Base-by-base conservation (phyloP, 2,329 filamentous ascomycete genomes). In the Pyricularia grisea region DNA sequence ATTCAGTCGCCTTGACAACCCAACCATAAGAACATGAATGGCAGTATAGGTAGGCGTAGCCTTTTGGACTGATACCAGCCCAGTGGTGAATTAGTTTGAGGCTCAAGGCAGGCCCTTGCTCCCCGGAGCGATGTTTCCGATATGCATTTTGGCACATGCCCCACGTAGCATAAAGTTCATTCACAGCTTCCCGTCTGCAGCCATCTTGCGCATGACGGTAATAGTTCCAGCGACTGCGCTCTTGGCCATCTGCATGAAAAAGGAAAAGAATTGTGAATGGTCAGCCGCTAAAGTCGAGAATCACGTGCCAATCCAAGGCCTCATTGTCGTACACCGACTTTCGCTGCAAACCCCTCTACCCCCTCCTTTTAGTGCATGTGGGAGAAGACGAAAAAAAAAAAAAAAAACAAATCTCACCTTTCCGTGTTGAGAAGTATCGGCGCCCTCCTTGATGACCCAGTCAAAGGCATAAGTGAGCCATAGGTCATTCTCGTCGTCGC, bases 391-490 rank as follows among this genome's bases (percentile, higher is more conserved):
- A 5, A 9, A 20, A 9, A 58, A 58, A 4, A 58, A 23, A n/a
- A 58, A n/a, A 58, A 25, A 58, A n/a, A 12, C 23, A 58, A 58
- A 9, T 4, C n/a, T 61, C 9, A 27, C 58, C 23, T 61, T 27
- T 61, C 25, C 58, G 58, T 61, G 58, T 10, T 61, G n/a, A 7
- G 58, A 61, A 20, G 42, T 50, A 20, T 50, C 42, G 0, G 42
- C 42, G 23, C 58, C 58, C 11, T 61, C 58, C 58, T 27, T 61
- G 23, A 27, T 11, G 23, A 27, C 25, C 58, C n/a, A 25, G 58
- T 67, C 73, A 71, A 79, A 79, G 1, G 74, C 70, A 70, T 77
- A 78, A 14, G 78, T 79, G 72, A 79, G 70, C 65, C 72, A 76
- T 36, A 78, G 65, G 30, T 77, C 74, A 1, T 70, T 66, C 6